phyloP scores from a whole-genome alignment of 495 filamentous ascomycete genomes.

The Penicillium lividum region DNA sequence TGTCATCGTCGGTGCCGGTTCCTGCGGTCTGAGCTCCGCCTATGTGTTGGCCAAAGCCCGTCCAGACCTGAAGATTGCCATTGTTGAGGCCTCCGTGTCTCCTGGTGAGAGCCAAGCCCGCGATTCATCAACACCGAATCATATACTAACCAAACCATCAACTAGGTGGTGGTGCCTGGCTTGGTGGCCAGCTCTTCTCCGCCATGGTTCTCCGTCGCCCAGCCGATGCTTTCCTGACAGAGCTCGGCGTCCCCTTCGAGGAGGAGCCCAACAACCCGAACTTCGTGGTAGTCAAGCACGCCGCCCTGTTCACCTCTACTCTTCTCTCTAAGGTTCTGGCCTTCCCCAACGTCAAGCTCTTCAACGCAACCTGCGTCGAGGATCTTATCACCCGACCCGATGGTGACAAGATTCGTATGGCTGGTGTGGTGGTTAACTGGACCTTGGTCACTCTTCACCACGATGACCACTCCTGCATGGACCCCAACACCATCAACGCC shows the following conservation, averaged over 20 bases:
- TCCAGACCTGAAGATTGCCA: conserved; percentile 87
- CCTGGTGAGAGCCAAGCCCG: conserved; percentile 50
- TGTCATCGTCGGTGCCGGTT: conserved; percentile 87
- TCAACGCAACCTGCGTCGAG: conserved; percentile 90
- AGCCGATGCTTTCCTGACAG: conserved; percentile 76
- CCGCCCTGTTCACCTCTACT: conserved; percentile 86
- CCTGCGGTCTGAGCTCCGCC: conserved; percentile 79
- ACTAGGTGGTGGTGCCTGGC: conserved; percentile 80
- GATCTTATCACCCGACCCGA: conserved; percentile 78
- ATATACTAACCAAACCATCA: conserved; percentile 9
- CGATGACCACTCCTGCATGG: conserved; percentile 91
- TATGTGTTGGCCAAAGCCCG: conserved; percentile 82
- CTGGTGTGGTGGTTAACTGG: conserved; percentile 93
- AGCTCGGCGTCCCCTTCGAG: conserved; percentile 82
- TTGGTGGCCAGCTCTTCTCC: conserved; percentile 88
- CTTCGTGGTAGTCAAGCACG: conserved; percentile 91
- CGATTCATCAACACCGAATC: background rate
- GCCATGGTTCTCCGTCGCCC: conserved; percentile 95
- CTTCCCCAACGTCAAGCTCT: conserved; percentile 91
- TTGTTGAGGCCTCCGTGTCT: conserved; percentile 83
- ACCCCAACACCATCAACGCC: conserved; percentile 93
- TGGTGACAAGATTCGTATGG: conserved; percentile 59
- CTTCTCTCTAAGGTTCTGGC: conserved; percentile 75
- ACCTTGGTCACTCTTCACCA: conserved; percentile 88
- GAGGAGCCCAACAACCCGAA: conserved; percentile 80